Evolutionary conservation across 2,329 filamentous ascomycete species (phyloP), one percentile per base, ranked within the genome.

Genomic region (Iodosphaeria phyllophila): DNA sequence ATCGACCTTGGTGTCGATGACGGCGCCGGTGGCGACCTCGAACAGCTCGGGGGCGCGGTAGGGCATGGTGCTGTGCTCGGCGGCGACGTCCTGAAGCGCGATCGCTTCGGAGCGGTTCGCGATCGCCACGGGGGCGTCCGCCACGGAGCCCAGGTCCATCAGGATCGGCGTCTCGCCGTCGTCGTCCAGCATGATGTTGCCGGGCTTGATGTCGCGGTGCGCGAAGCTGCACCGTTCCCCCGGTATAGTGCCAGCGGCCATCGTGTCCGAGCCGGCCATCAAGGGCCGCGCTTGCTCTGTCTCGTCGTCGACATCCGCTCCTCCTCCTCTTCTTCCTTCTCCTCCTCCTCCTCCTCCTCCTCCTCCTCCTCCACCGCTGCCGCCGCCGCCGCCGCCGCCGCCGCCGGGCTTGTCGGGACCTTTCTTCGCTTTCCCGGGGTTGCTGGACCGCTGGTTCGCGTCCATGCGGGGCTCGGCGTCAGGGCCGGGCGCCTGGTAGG

Each of bases 121-220:
- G 37, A 95, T 86, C 14, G 79, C 69, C 29, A 82, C 79, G 2
- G 89, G 89, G 2, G 80, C 83, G 11, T 77, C 77, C 20, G 82
- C 76, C 28, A 98, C 61, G 29, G 83, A 93, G 34, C 89, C 89
- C 13, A 98, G 71, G 46, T 98, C 89, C 89, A 98, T 98, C 18
- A 98, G 66, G 39, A 98, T 89, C 3, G 89, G 86, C 16, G 73
- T 74, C 30, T 72, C 66, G 37, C 89, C 89, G 39, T 82, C 72
- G 46, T 95, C 86, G 36, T 79, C 76, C 37, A 98, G 92, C 89
- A 98, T 98, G 44, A 98, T 92, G 53, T 98, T 98, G 30, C 83
- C 67, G 40, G 89, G 89, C 51, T 98, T 98, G 48, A 98, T 92
- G 51, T 98, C 89, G 37, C 89, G 64, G 51, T 98, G 89, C 32